Evolutionary conservation across 1,284 basidiomycete species (phyloP).

Genomic region (Melampsora americana): DNA sequence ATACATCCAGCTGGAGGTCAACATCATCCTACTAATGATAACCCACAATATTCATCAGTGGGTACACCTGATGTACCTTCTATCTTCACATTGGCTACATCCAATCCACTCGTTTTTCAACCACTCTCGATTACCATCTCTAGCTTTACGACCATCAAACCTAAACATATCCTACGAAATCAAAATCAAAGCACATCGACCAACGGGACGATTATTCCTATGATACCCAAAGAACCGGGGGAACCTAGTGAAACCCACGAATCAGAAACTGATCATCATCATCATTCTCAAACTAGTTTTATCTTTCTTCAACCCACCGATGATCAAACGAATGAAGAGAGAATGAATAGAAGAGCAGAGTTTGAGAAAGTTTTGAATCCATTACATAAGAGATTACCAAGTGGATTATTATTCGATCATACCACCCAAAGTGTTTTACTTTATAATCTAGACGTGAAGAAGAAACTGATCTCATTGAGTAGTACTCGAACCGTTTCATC

Average conservation of each 20-base stretch:
- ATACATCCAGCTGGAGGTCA: constrained; percentile 42
- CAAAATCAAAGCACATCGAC: no score
- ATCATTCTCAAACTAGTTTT: constrained; percentile 19
- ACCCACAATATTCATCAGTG: neutral
- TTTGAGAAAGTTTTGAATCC: constrained; percentile 19
- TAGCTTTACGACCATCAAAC: constrained; percentile 35
- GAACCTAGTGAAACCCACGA: neutral
- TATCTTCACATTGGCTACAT: constrained; percentile 16
- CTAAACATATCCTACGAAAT: neutral
- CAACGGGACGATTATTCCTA: no score
- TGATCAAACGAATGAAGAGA: neutral
- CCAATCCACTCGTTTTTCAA: constrained; percentile 20
- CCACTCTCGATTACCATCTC: constrained; percentile 39
- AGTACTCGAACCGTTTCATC: neutral
- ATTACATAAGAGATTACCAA: constrained; percentile 20
- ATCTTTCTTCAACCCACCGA: constrained; percentile 11
- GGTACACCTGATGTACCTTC: neutral
- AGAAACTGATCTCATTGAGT: neutral
- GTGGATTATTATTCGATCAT: constrained; percentile 29
- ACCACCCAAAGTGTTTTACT: constrained; percentile 15
- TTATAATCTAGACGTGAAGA: constrained; percentile 35
- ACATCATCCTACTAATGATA: neutral
- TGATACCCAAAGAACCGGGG: no score
- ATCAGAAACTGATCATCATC: neutral
- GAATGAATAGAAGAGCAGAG: neutral